Percentiles rank a stretch among this genome's conserved stretches.
phyloP scores from a whole-genome alignment of 2,329 filamentous ascomycete species.

The Pseudogymnoascus sp. region DNA sequence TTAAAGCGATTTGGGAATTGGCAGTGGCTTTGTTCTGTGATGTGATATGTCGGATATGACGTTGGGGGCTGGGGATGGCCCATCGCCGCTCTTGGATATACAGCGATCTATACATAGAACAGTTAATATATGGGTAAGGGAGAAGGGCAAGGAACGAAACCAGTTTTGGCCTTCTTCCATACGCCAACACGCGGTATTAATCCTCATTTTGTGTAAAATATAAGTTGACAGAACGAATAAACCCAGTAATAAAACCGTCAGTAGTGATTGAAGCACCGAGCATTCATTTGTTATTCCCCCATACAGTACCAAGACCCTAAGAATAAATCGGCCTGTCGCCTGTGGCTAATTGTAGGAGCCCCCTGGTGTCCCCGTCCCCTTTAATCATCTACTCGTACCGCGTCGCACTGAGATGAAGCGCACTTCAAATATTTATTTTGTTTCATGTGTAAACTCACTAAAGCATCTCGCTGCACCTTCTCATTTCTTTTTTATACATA shows the following conservation, averaged over 20 bases:
- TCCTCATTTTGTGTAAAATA: background rate
- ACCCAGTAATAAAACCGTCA: background rate
- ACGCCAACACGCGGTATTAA: background rate
- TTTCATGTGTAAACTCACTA: constrained; percentile 5
- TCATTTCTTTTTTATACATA: background rate
- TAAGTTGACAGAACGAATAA: background rate
- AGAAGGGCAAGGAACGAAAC: background rate
- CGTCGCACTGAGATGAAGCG: background rate
- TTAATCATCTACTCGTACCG: constrained; percentile 5
- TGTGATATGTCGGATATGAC: background rate
- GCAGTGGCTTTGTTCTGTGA: background rate
- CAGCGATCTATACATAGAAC: background rate
- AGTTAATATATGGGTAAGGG: background rate
- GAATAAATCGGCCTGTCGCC: background rate
- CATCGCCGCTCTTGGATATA: background rate
- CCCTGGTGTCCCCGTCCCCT: background rate
- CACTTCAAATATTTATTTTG: background rate
- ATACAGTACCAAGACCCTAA: constrained; percentile 2
- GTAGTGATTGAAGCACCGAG: constrained; percentile 4
- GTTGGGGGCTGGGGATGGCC: background rate
- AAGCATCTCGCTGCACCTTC: background rate
- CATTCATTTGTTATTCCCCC: background rate
- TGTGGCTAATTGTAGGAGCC: background rate
- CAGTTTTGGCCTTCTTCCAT: background rate
- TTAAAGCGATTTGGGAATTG: background rate